Evolutionary conservation across 768 basidiomycete species (phyloP), one percentile per base, ranked within the genome.

Genomic region (Mycena latifolia): DNA sequence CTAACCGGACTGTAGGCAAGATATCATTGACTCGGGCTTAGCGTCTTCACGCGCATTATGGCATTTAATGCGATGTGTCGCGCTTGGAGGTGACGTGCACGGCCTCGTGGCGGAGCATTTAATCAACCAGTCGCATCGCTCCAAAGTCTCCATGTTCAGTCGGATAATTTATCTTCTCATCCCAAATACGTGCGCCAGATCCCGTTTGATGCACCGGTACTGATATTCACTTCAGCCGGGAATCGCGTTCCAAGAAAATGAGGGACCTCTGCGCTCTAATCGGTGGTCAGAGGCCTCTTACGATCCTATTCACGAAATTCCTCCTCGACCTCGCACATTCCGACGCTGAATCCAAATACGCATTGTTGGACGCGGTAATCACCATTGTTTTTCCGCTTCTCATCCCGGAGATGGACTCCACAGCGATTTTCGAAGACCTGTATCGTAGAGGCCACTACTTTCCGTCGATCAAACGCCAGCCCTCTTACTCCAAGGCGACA

Each of bases 171-270:
- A 68, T 28, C 20, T 50, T 2, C 62, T 68, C 37, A 41, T 68
- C 27, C 67, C 62, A 0, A 25, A 61, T 18, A 68, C 67, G 67
- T 68, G n/a, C n/a, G n/a, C n/a, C n/a, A n/a, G n/a, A n/a, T n/a
- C n/a, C 2, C 9, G 67, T 68, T 5, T 20, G n/a, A n/a, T 0
- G 15, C 14, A 27, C 29, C 31, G 6, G 5, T 15, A 17, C 31
- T 28, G 0, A 57, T 37, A 2, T 15, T 43, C 11, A 33, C 33
- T 7, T 22, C 31, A 67, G 62, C 14, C 28, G 27, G 2, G 67
- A 68, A 27, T 43, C 57, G 2, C 15, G 28, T 7, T 54, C 37
- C 1, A 22, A 24, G 20, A 25, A 31, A 41, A 60, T 61, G 52
- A 28, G n/a, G 20, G 6, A 25, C 22, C 62, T 68, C 39, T 51